A percentile compares a stretch with the other conserved stretches of the same genome.
These are phyloP conservation scores for Tulasnella sp. DNA, from an alignment of 768 basidiomycete genomes.

Conservation along the genomic window DNA sequence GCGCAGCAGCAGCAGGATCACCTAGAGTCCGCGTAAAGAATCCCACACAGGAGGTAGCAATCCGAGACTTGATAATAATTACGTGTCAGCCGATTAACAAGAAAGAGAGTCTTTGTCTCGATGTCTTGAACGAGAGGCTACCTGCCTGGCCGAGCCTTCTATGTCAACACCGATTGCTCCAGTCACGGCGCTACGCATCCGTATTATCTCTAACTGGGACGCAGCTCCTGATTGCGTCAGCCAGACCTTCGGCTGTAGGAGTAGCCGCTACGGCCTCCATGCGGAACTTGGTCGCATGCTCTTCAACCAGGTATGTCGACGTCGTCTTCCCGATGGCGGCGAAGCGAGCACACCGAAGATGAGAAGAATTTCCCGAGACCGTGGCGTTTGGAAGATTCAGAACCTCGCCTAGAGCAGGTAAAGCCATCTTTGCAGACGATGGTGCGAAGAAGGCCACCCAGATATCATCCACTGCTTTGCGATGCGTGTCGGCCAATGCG, in stretches of 20 bases:
- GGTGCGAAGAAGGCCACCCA: constrained; percentile 75
- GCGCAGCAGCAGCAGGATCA: too few relatives aligned
- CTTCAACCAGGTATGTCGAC: constrained; percentile 36
- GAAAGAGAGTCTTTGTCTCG: too few relatives aligned
- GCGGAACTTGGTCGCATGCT: constrained; percentile 26
- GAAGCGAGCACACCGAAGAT: constrained; percentile 21
- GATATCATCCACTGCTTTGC: neutral
- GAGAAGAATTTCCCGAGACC: neutral
- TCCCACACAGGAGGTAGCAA: too few relatives aligned
- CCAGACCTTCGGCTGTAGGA: constrained; percentile 45
- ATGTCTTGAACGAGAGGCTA: too few relatives aligned
- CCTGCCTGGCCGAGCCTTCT: too few relatives aligned
- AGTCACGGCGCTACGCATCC: neutral
- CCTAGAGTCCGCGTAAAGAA: too few relatives aligned
- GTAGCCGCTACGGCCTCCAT: constrained; percentile 47
- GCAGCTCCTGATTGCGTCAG: constrained; percentile 19
- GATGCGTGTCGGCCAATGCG: neutral
- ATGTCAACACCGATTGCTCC: too few relatives aligned
- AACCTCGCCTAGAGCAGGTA: constrained; percentile 36
- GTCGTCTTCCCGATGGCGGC: constrained; percentile 67
- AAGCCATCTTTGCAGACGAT: constrained; percentile 49
- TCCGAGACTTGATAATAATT: too few relatives aligned
- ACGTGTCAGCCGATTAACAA: too few relatives aligned
- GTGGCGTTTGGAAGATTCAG: constrained; percentile 30
- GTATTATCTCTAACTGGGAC: neutral